phyloP scores from a whole-genome alignment of 805 yeast species.

The Pichia thaimueangensis region DNA sequence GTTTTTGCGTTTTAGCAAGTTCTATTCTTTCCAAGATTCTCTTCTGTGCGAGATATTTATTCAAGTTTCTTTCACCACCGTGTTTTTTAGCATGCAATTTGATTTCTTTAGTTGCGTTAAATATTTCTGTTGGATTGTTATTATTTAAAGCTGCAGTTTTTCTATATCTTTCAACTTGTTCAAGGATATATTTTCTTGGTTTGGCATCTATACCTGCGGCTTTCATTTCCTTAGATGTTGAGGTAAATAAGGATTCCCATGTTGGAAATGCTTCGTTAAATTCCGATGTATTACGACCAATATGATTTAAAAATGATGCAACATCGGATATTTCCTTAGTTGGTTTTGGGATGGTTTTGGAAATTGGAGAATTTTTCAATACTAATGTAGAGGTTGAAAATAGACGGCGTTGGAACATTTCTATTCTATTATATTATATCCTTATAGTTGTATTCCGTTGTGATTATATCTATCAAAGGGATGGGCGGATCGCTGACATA shows the following conservation, averaged over 20 bases:
- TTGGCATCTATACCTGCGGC: slow-evolving; percentile 69
- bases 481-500: too few relatives aligned
- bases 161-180: slow-evolving; percentile 64
- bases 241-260: slow-evolving; percentile 61
- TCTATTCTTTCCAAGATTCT: slow-evolving; percentile 46
- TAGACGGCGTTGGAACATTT: not conserved
- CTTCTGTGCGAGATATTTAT: slow-evolving; percentile 56
- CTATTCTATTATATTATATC: too few relatives aligned
- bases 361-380: slow-evolving; percentile 1
- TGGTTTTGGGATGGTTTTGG: slow-evolving; percentile 39
- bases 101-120: slow-evolving; percentile 34
- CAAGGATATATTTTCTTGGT: slow-evolving; percentile 64
- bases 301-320: slow-evolving; percentile 60
- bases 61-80: slow-evolving; percentile 85
- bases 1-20: slow-evolving; percentile 27
- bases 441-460: too few relatives aligned
- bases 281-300: slow-evolving; percentile 72
- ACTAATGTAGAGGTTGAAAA: slow-evolving; percentile 11
- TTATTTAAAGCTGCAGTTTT: slow-evolving; percentile 31
- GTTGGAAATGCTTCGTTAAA: slow-evolving; percentile 63
- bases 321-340: slow-evolving; percentile 59
- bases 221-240: slow-evolving; percentile 53
- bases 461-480: too few relatives aligned
- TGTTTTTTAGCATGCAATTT: slow-evolving; percentile 60
- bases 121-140: slow-evolving; percentile 30